Evolutionary conservation across 352 stramenopile genomes (phyloP), one percentile per base, ranked within the genome.

Genomic region (Globisporangium alternatum): DNA sequence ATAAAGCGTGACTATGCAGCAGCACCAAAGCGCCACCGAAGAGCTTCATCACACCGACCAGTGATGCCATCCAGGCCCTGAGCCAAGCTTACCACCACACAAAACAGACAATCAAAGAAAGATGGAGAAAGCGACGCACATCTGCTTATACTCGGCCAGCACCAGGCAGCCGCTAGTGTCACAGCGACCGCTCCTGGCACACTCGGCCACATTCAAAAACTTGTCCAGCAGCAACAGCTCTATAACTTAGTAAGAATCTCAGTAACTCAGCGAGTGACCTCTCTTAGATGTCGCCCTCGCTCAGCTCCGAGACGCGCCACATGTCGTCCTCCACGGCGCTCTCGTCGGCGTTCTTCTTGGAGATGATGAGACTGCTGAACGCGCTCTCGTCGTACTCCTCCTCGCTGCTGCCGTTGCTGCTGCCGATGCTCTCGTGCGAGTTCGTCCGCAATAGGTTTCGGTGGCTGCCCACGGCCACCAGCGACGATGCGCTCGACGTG

Each of bases 201-300:
- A 35, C 35, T 41, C 39, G 19, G 39, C 39, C 41, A 47, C 17
- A 47, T n/a, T 21, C 41, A 47, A n/a, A 47, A 47, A 47, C 17
- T 21, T 47, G 41, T 47, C 41, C 17, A 47, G 22, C 41, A 47
- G 3, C 12, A 33, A 15, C 30, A 57, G 28, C 37, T 53, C 62
- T 67, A 74, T 59, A 68, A 49, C 49, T 41, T 53, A 52, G 21
- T 39, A 63, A 6, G 5, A 52, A 12, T 51, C 25, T 25, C 10
- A 51, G 3, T n/a, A 37, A 22, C 10, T 51, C 31, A 21, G n/a
- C n/a, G n/a, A n/a, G n/a, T n/a, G n/a, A 33, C 44, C 2, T 28
- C n/a, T 45, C 21, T 41, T 74, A 82, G 54, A 80, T 75, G 53
- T 81, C 70, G 43, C 69, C 71, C 37, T 81, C 73, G 30, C 68